These are phyloP conservation scores for Botryotinia convoluta DNA, from an alignment of 2,329 filamentous ascomycete genomes.

Conservation along the genomic window DNA sequence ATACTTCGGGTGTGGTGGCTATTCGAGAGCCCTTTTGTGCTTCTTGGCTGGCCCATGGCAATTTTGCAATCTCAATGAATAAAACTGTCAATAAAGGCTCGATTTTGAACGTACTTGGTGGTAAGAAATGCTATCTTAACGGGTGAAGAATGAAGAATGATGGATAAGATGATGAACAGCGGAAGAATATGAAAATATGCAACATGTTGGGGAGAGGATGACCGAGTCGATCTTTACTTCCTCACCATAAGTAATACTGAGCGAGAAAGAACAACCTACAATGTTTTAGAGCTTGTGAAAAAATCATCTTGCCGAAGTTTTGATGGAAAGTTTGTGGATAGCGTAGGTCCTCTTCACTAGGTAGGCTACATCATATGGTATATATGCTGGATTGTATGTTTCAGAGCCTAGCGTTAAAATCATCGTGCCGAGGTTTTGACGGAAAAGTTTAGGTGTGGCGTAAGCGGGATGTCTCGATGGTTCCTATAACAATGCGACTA, in stretches of 20 bases:
- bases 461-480: too few species aligned
- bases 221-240: neutral
- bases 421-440: neutral
- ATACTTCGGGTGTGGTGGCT: neutral
- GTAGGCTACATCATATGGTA: neutral
- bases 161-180: neutral
- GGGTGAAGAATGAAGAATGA: neutral
- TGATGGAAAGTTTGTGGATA: neutral
- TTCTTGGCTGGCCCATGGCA: neutral
- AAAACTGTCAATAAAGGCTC: neutral
- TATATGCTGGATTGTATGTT: neutral
- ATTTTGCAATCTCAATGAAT: neutral
- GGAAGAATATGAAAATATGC: neutral
- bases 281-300: neutral
- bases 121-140: neutral
- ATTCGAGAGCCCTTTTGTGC: neutral
- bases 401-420: neutral
- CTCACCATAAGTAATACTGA: neutral
- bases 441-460: neutral
- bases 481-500: too few species aligned
- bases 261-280: slow-evolving; percentile 1
- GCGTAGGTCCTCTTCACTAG: neutral
- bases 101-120: neutral
- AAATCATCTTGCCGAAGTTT: neutral
- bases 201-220: neutral